Conservation (phyloP, 768 basidiomycete genomes). For the Auriscalpium vulgare region DNA sequence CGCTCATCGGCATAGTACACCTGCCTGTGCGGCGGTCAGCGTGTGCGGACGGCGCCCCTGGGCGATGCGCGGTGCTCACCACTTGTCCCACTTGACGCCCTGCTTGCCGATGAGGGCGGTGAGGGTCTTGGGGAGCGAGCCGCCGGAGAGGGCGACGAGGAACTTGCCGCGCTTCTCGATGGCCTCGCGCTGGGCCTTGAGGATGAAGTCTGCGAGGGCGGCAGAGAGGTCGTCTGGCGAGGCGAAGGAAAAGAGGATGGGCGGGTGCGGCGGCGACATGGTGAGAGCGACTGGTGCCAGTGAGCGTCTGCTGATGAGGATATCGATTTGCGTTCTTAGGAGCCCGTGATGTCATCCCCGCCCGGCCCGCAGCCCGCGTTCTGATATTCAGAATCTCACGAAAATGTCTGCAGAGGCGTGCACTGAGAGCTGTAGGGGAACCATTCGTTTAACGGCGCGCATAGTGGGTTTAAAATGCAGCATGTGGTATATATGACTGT, state of each 20-base stretch:
- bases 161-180: slow-evolving; percentile 86
- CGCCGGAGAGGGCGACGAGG: slow-evolving; percentile 90
- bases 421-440: too few species aligned
- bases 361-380: too few species aligned
- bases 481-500: too few species aligned
- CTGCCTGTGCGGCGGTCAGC: slow-evolving; percentile 52
- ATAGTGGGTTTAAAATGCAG: too few species aligned
- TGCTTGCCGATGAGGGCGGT: slow-evolving; percentile 55
- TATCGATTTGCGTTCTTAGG: too few species aligned
- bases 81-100: slow-evolving; percentile 86
- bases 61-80: slow-evolving; percentile 38
- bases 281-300: too few species aligned
- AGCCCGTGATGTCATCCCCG: too few species aligned
- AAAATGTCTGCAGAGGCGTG: too few species aligned
- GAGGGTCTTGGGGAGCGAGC: slow-evolving; percentile 81
- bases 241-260: slow-evolving; percentile 68
- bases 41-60: background rate
- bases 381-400: too few species aligned
- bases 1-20: slow-evolving; percentile 98
- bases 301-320: too few species aligned
- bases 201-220: slow-evolving; percentile 72
- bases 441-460: too few species aligned
- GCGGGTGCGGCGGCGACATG: background rate
- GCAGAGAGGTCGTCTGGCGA: slow-evolving; percentile 44
- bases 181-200: slow-evolving; percentile 84